phyloP scores from a whole-genome alignment of 345 rosid genomes.

The Hibiscus trionum region DNA sequence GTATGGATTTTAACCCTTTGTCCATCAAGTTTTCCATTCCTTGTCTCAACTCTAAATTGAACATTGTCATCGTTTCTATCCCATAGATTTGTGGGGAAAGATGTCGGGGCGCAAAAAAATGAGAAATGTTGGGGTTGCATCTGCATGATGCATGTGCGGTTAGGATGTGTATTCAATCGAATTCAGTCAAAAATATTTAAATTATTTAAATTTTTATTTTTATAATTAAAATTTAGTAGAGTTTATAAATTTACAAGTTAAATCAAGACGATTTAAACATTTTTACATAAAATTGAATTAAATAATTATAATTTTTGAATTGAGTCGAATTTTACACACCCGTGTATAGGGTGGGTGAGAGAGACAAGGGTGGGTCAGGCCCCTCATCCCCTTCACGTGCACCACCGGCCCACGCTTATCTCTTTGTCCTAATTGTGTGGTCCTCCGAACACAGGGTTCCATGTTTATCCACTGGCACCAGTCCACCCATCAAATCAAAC shows the following conservation, averaged over 20 bases:
- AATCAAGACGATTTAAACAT: too few species aligned
- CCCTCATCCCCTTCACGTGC: slow-evolving; percentile 45
- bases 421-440: slow-evolving; percentile 12
- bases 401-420: slow-evolving; percentile 30
- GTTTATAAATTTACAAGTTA: too few species aligned
- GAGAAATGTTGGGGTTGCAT: not conserved
- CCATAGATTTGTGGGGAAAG: not conserved
- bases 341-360: too few species aligned
- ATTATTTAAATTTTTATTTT: too few species aligned
- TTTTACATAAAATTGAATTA: too few species aligned
- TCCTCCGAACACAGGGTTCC: slow-evolving; percentile 8
- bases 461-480: not conserved
- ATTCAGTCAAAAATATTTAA: too few species aligned
- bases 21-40: not conserved
- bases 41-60: not conserved
- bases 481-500: not conserved
- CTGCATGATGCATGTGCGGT: not conserved
- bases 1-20: not conserved
- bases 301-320: too few species aligned
- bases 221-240: too few species aligned
- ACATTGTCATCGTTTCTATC: too few species aligned
- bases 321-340: too few species aligned
- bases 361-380: slow-evolving; percentile 24
- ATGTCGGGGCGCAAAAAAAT: not conserved
- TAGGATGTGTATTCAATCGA: too few species aligned